Conservation (phyloP, 257 asterid species). For the Orobanche coerulescens region DNA sequence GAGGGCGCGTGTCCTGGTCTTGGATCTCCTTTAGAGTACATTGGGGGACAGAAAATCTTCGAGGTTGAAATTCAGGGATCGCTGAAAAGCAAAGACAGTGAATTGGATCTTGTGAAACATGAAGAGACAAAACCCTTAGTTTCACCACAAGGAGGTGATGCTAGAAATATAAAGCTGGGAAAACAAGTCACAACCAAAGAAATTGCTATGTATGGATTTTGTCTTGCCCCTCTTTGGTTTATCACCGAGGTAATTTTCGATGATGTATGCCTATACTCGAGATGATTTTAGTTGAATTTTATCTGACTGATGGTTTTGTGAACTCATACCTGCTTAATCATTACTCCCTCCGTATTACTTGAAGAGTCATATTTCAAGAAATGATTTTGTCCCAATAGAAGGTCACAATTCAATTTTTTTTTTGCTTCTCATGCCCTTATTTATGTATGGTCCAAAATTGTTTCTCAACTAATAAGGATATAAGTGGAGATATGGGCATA, state of each 20-base stretch:
- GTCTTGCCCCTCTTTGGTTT: conserved; percentile 96
- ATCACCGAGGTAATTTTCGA: conserved; percentile 63
- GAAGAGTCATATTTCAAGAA: too few relatives aligned
- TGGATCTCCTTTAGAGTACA: conserved; percentile 55
- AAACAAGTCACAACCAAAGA: conserved; percentile 63
- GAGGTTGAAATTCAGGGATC: conserved; percentile 67
- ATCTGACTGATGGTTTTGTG: background rate
- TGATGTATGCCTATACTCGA: background rate
- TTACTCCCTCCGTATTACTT: too few relatives aligned
- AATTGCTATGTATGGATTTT: conserved; percentile 83
- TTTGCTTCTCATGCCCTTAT: too few relatives aligned
- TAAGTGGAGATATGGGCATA: too few relatives aligned
- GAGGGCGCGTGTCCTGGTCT: conserved; percentile 31
- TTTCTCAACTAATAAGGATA: too few relatives aligned
- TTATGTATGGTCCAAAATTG: too few relatives aligned
- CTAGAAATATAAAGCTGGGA: conserved; percentile 32
- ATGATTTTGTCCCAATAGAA: too few relatives aligned
- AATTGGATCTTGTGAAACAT: conserved; percentile 38
- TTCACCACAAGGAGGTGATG: conserved; percentile 34
- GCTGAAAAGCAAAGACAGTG: conserved; percentile 56
- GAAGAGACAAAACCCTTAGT: conserved; percentile 70
- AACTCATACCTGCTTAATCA: too few relatives aligned
- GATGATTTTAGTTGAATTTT: background rate
- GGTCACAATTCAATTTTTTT: too few relatives aligned
- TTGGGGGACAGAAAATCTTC: conserved; percentile 48